These are phyloP conservation scores for Ophioceras dolichostomum DNA, from an alignment of 2,329 filamentous ascomycete species.

Conservation along the genomic window DNA sequence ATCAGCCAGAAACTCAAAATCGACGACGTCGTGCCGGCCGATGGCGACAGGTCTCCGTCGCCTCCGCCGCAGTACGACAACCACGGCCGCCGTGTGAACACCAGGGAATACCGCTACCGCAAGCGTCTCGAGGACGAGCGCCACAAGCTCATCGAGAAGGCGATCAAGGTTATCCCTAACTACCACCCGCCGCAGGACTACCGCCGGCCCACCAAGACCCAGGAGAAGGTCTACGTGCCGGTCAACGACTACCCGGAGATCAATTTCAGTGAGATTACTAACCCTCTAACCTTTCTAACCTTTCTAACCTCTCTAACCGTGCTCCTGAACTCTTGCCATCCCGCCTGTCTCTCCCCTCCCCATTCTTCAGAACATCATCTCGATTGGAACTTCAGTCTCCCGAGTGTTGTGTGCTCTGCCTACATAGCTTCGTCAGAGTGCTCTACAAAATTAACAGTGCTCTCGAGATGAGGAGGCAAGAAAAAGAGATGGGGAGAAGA, in stretches of 20 bases:
- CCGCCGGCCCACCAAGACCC: constrained; percentile 96
- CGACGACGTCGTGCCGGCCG: constrained; percentile 94
- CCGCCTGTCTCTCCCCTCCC: too few relatives aligned
- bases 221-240: constrained; percentile 99
- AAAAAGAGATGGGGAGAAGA: too few relatives aligned
- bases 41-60: constrained; percentile 94
- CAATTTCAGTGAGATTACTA: constrained; percentile 99
- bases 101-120: constrained; percentile 94
- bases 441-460: constrained; percentile 14
- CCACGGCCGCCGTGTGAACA: constrained; percentile 98
- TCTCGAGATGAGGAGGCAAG: not conserved
- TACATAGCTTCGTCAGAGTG: constrained; percentile 16
- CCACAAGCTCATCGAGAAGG: constrained; percentile 96
- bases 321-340: not conserved
- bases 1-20: constrained; percentile 99
- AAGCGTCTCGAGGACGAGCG: constrained; percentile 97
- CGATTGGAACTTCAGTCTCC: too few relatives aligned
- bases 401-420: not conserved
- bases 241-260: constrained; percentile 99
- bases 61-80: constrained; percentile 97
- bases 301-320: constrained; percentile 65
- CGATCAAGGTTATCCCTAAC: constrained; percentile 99
- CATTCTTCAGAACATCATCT: too few relatives aligned
- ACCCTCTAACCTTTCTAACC: constrained; percentile 83
- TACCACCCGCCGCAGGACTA: constrained; percentile 98